A percentile compares a stretch with the other conserved stretches of the same genome.
phyloP scores from a whole-genome alignment of 1,284 basidiomycete genomes.

The Apiotrichum siamense region DNA sequence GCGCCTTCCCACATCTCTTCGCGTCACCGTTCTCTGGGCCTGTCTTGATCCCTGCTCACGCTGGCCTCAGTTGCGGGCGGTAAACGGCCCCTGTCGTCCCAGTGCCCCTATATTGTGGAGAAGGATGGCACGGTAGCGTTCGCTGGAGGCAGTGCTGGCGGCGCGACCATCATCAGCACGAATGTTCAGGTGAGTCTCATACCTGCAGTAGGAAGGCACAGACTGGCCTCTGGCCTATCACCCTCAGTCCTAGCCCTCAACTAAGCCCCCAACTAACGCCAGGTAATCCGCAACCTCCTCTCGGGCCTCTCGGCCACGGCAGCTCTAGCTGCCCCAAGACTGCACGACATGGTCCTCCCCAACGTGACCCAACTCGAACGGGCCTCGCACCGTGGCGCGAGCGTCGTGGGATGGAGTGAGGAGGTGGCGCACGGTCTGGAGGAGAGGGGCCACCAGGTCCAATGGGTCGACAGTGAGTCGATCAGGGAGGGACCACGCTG shows the following conservation, averaged over 20 bases:
- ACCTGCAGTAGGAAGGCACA: no score
- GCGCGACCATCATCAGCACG: slow-evolving; percentile 39
- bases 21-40: no score
- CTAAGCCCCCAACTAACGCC: no score
- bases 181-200: slow-evolving; percentile 30
- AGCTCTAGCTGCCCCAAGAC: slow-evolving; percentile 24
- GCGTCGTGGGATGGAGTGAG: slow-evolving; percentile 23
- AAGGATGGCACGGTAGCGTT: slow-evolving; percentile 15
- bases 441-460: slow-evolving; percentile 26
- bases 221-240: no score
- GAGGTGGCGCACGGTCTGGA: slow-evolving; percentile 19
- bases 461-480: slow-evolving; percentile 24
- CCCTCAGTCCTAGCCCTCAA: no score
- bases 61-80: slow-evolving; percentile 22
- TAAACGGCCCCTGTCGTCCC: slow-evolving; percentile 39
- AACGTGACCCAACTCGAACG: slow-evolving; percentile 29
- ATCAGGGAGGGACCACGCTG: background rate
- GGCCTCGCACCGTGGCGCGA: slow-evolving; percentile 13
- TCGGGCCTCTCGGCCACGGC: slow-evolving; percentile 23
- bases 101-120: slow-evolving; percentile 39
- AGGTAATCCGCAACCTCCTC: slow-evolving; percentile 25
- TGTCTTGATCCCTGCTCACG: no score
- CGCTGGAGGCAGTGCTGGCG: slow-evolving; percentile 39
- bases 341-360: slow-evolving; percentile 43
- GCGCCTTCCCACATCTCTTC: no score